Evolutionary conservation across 805 yeast species (phyloP).

Genomic region (Suhomyces kilbournensis): DNA sequence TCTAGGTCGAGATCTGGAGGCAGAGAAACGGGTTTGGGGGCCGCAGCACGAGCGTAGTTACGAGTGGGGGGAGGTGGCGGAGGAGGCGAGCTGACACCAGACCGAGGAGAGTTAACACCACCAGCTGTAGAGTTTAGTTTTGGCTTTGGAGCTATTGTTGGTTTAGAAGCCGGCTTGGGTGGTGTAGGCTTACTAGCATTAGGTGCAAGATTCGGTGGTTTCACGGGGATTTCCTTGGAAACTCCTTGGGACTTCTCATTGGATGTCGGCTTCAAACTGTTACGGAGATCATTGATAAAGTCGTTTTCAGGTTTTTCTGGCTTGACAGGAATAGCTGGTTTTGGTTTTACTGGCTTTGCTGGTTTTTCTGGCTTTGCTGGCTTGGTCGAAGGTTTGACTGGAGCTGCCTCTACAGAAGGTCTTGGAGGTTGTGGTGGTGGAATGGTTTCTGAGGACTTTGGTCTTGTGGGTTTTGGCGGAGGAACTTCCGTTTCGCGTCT

Average conservation of each 20-base stretch:
- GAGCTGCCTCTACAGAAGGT: background rate
- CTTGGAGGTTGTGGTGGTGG: background rate
- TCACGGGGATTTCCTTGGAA: too few relatives aligned
- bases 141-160: conserved; percentile 12
- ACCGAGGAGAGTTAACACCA: too few relatives aligned
- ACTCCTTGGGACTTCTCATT: too few relatives aligned
- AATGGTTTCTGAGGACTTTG: background rate
- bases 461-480: background rate
- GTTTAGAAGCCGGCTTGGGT: too few relatives aligned
- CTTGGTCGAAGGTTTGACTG: too few relatives aligned
- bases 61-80: conserved; percentile 38
- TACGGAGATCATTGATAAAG: conserved; percentile 6
- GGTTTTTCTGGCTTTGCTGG: too few relatives aligned
- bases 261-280: conserved; percentile 7
- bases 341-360: conserved; percentile 15
- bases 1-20: conserved; percentile 44
- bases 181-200: too few relatives aligned
- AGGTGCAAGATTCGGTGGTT: too few relatives aligned
- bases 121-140: too few relatives aligned
- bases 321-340: background rate
- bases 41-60: conserved; percentile 13
- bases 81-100: conserved; percentile 7
- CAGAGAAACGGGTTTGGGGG: conserved; percentile 14
- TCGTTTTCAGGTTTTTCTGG: conserved; percentile 9
- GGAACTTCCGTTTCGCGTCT: background rate